These are phyloP conservation scores for Plenodomus lindquistii DNA, from an alignment of 2,329 filamentous ascomycete genomes.

Conservation along the genomic window DNA sequence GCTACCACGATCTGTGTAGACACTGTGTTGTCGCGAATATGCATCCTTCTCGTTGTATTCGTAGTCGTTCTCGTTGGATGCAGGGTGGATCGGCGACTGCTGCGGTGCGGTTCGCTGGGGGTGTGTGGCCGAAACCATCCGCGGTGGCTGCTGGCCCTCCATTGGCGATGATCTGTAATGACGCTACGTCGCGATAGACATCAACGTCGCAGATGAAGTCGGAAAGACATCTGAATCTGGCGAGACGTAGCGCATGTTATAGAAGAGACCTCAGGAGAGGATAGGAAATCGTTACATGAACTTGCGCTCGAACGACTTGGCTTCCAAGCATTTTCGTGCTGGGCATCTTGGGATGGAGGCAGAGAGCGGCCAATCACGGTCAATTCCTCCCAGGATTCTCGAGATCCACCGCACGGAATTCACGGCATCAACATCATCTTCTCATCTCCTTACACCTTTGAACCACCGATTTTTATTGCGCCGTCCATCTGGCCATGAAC, in stretches of 20 bases:
- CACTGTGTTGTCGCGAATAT: slow-evolving; percentile 16
- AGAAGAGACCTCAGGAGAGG: slow-evolving; percentile 39
- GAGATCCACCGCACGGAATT: neutral
- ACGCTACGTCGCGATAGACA: slow-evolving; percentile 31
- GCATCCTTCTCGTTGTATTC: slow-evolving; percentile 32
- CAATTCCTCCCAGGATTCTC: neutral
- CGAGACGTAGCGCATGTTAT: slow-evolving; percentile 42
- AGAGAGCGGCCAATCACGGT: neutral
- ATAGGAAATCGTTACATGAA: slow-evolving; percentile 40
- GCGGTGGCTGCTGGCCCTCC: slow-evolving; percentile 38
- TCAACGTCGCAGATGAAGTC: slow-evolving; percentile 25
- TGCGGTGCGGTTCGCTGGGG: slow-evolving; percentile 18
- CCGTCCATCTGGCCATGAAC: neutral
- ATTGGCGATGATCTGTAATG: slow-evolving; percentile 30
- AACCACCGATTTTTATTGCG: neutral
- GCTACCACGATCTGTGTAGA: slow-evolving; percentile 23
- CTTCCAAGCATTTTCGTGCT: neutral
- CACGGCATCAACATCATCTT: neutral
- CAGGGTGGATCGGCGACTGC: slow-evolving; percentile 10
- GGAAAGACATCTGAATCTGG: slow-evolving; percentile 17
- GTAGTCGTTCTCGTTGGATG: slow-evolving; percentile 17
- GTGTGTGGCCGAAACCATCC: slow-evolving; percentile 29
- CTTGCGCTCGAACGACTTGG: slow-evolving; percentile 37
- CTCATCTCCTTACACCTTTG: neutral
- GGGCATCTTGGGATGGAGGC: neutral